Evolutionary conservation across 176 grass and related monocot genomes (phyloP).

Genomic region (Oryza brachyantha): DNA sequence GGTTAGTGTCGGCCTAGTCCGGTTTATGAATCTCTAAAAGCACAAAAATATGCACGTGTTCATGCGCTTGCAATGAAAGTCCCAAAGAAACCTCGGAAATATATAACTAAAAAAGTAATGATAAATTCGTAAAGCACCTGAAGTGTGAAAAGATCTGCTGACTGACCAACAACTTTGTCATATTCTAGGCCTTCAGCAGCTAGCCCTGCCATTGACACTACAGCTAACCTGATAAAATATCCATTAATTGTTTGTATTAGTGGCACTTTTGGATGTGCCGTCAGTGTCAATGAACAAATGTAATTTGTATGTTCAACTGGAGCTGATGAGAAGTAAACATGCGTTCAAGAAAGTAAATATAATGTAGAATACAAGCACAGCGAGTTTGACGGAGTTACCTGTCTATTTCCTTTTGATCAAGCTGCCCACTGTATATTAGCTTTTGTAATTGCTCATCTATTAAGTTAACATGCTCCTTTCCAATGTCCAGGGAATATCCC

Average conservation of each 20-base stretch:
- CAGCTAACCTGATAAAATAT: slow-evolving; percentile 59
- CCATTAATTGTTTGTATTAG: neutral
- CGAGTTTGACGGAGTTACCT: slow-evolving; percentile 39
- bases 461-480: slow-evolving; percentile 95
- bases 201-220: slow-evolving; percentile 91
- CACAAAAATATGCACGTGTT: neutral
- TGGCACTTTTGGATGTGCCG: neutral
- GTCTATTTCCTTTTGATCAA: slow-evolving; percentile 81
- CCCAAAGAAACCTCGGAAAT: neutral
- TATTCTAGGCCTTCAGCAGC: slow-evolving; percentile 93
- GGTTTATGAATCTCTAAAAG: slow-evolving; percentile 80
- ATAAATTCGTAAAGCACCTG: slow-evolving; percentile 44
- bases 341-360: neutral
- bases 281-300: neutral
- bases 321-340: neutral
- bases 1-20: slow-evolving; percentile 62
- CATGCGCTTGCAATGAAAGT: neutral
- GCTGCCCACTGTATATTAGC: slow-evolving; percentile 85
- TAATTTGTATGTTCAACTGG: neutral
- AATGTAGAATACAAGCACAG: neutral
- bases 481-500: slow-evolving; percentile 93
- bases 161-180: slow-evolving; percentile 92
- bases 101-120: neutral
- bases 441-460: slow-evolving; percentile 72
- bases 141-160: slow-evolving; percentile 81